phyloP scores from a whole-genome alignment of 2,329 filamentous ascomycete species.

The Nemania sp. region DNA sequence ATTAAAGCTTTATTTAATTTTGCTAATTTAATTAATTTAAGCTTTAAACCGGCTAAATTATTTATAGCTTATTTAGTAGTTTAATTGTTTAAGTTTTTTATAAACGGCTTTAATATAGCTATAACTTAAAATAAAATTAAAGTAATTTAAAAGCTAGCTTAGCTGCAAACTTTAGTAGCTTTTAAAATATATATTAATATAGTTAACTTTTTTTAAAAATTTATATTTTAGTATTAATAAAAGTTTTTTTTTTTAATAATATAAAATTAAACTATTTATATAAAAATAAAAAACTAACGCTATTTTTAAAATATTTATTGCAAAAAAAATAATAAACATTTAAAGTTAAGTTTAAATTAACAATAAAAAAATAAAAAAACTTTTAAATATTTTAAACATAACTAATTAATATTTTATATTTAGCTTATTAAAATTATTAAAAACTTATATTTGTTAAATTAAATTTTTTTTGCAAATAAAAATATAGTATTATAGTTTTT shows the following conservation, averaged over 20 bases:
- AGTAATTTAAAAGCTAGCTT: conserved; percentile 4
- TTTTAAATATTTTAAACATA: not conserved
- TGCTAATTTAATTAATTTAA: not conserved
- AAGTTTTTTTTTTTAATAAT: not conserved
- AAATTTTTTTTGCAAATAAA: not conserved
- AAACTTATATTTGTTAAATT: not conserved
- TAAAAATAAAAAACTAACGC: not conserved
- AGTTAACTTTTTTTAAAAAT: conserved; percentile 14
- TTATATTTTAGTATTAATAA: conserved; percentile 8
- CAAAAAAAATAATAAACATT: not conserved
- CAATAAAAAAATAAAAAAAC: not conserved
- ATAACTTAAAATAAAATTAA: conserved; percentile 1
- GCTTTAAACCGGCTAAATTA: not conserved
- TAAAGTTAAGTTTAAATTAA: not conserved
- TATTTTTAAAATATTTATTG: not conserved
- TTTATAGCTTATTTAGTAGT: not conserved
- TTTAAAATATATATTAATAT: conserved; percentile 12
- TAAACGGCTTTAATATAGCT: not conserved
- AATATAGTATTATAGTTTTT: not conserved
- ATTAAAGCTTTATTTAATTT: not conserved
- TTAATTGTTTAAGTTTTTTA: not conserved
- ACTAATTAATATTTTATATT: not conserved
- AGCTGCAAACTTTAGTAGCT: not conserved
- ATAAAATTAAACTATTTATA: conserved; percentile 3
- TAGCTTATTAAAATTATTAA: not conserved